These are phyloP conservation scores for Rubia yunnanensis DNA, from an alignment of 257 asterid species.

Conservation along the genomic window DNA sequence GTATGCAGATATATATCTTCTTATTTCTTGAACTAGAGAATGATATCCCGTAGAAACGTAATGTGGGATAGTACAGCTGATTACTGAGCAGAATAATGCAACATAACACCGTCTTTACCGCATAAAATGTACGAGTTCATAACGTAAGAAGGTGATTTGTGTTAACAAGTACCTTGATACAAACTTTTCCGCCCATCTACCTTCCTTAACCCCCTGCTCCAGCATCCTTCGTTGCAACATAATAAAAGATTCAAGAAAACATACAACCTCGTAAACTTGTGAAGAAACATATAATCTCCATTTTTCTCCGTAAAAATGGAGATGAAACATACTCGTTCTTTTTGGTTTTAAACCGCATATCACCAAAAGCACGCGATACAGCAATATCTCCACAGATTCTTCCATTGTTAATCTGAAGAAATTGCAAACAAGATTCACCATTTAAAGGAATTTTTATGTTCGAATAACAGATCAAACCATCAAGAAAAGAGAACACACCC, in stretches of 20 bases:
- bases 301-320: background rate
- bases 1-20: too few relatives aligned
- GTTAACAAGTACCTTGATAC: slow-evolving; percentile 65
- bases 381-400: slow-evolving; percentile 93
- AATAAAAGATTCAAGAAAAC: background rate
- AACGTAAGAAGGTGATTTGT: too few relatives aligned
- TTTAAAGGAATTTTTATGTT: background rate
- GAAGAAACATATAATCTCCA: background rate
- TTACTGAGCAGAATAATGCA: too few relatives aligned
- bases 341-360: slow-evolving; percentile 74
- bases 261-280: background rate
- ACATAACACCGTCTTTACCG: too few relatives aligned
- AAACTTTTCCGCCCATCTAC: slow-evolving; percentile 82
- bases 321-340: slow-evolving; percentile 50
- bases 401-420: slow-evolving; percentile 64
- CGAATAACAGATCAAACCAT: background rate
- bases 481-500: slow-evolving; percentile 51
- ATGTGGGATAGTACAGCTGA: too few relatives aligned
- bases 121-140: too few relatives aligned
- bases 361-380: slow-evolving; percentile 98
- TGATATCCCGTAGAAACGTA: too few relatives aligned
- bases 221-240: slow-evolving; percentile 52
- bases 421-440: slow-evolving; percentile 1
- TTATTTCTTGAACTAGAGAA: too few relatives aligned
- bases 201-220: slow-evolving; percentile 76